Conservation (phyloP, 495 filamentous ascomycete species). For the Hamigera avellanea region DNA sequence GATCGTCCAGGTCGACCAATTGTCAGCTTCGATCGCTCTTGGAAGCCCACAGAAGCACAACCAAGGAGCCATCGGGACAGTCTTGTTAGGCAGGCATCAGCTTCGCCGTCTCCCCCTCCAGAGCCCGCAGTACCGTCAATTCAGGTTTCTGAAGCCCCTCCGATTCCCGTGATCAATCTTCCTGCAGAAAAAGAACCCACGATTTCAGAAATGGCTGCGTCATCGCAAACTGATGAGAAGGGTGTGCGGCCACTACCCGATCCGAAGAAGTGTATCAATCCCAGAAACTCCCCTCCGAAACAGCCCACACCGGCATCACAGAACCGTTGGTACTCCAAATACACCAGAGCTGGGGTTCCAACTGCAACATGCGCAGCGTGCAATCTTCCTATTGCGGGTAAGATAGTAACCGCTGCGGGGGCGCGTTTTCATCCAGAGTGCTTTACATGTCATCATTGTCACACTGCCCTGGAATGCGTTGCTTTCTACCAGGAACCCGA, state of each 20-base stretch:
- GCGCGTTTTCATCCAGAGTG: constrained; percentile 89
- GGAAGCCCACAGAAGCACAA: constrained; percentile 47
- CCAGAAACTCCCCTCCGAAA: constrained; percentile 9
- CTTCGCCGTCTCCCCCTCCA: constrained; percentile 20
- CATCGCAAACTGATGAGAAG: constrained; percentile 5
- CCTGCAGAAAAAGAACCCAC: constrained; percentile 35
- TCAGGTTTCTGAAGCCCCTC: constrained; percentile 40
- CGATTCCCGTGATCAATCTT: constrained; percentile 53
- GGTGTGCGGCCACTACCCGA: constrained; percentile 15
- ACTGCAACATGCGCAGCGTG: constrained; percentile 79
- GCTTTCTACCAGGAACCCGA: constrained; percentile 93
- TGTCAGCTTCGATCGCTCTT: constrained; percentile 79
- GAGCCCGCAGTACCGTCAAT: constrained; percentile 37
- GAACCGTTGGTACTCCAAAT: constrained; percentile 26
- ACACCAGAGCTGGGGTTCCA: constrained; percentile 44
- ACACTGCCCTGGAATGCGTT: constrained; percentile 80
- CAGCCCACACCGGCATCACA: constrained; percentile 17
- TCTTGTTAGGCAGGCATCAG: constrained; percentile 3
- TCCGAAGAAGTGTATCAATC: constrained; percentile 7
- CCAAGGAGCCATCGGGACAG: constrained; percentile 8
- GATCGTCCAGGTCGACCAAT: constrained; percentile 77
- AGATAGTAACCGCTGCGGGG: constrained; percentile 71
- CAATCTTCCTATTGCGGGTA: constrained; percentile 70
- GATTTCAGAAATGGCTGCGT: constrained; percentile 21
- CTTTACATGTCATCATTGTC: constrained; percentile 82